phyloP scores from a whole-genome alignment of 2,329 filamentous ascomycete genomes.

The Botrytis sinoallii region DNA sequence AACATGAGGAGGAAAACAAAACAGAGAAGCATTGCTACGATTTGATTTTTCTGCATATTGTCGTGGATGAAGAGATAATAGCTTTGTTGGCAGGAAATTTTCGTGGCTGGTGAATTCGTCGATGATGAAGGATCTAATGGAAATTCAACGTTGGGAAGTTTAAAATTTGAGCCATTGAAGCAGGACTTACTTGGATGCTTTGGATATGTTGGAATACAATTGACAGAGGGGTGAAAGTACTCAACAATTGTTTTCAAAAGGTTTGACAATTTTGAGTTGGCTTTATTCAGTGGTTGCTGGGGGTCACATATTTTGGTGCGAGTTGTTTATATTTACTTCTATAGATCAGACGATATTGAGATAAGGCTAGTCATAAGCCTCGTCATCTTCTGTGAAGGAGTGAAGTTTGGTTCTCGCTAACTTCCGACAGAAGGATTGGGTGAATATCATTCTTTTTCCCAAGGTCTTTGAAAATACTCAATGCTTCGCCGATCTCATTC shows the following conservation, averaged over 20 bases:
- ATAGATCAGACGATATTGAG: neutral
- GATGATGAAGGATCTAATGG: neutral
- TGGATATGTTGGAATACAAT: neutral
- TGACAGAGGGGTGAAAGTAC: neutral
- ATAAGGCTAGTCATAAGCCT: neutral
- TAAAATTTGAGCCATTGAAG: neutral
- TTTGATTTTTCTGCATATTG: constrained; percentile 10
- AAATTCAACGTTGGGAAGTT: neutral
- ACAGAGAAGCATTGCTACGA: constrained; percentile 8
- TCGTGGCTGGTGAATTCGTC: neutral
- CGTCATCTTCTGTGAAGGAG: constrained; percentile 6
- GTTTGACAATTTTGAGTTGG: neutral
- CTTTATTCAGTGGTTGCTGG: neutral
- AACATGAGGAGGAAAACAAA: constrained; percentile 16
- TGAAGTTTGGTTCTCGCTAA: constrained; percentile 3
- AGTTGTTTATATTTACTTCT: neutral
- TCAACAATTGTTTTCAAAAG: neutral
- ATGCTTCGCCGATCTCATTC: constrained; percentile 1
- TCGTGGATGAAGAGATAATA: neutral
- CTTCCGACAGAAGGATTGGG: neutral
- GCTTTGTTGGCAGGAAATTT: neutral
- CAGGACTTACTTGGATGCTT: neutral
- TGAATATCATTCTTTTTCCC: constrained; percentile 16
- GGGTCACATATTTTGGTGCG: neutral
- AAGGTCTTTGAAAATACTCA: constrained; percentile 5